Evolutionary conservation across 306 rosid species (phyloP).

Genomic region (Citrullus mucosospermus): DNA sequence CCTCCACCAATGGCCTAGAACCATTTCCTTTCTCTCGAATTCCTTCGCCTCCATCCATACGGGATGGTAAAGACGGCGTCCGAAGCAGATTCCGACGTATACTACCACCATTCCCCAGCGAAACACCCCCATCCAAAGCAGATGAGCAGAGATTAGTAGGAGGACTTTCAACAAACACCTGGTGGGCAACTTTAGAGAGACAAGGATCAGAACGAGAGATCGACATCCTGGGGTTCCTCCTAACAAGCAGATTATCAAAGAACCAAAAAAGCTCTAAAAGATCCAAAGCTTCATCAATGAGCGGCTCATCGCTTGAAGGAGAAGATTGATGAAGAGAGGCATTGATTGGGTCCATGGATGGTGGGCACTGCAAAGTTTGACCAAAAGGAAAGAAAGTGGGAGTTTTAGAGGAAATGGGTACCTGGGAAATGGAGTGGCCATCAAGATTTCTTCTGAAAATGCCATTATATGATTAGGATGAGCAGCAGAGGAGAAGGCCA

Average conservation of each 20-base stretch:
- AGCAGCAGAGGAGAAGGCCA: neutral
- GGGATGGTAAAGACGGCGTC: constrained; percentile 42
- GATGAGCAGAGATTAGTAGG: neutral
- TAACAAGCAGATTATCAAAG: constrained; percentile 42
- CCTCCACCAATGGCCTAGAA: constrained; percentile 20
- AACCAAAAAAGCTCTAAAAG: constrained; percentile 77
- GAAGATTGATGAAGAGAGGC: constrained; percentile 29
- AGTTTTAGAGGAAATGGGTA: neutral
- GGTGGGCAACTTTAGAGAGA: constrained; percentile 19
- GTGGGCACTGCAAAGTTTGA: neutral
- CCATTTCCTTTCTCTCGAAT: constrained; percentile 6
- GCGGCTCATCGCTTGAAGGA: constrained; percentile 23
- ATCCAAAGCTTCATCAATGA: constrained; percentile 40
- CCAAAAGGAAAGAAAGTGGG: neutral
- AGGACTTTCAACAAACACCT: constrained; percentile 19
- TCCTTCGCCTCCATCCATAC: constrained; percentile 26
- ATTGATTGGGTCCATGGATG: neutral
- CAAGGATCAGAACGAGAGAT: constrained; percentile 57
- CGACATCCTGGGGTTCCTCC: constrained; percentile 32
- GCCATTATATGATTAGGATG: neutral
- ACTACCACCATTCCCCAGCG: neutral
- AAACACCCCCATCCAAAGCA: neutral
- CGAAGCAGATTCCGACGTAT: constrained; percentile 17
- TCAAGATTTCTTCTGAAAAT: neutral
- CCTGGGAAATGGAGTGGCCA: neutral